Base-by-base conservation (phyloP, 352 stramenopile species). In the Phytophthora constricta region DNA sequence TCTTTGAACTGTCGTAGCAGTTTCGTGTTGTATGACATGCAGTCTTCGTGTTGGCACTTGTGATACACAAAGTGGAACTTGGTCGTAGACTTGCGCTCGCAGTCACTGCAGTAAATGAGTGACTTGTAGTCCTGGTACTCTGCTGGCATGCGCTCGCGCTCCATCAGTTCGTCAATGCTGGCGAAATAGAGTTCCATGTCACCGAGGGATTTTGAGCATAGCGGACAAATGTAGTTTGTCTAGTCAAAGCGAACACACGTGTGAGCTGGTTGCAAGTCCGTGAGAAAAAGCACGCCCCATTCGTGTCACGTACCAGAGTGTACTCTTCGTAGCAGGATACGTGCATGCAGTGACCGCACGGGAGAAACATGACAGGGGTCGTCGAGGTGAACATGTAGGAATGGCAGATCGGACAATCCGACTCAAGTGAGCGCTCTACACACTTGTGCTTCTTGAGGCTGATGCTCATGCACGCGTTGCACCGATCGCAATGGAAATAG, bases 401-500 rank as follows among this genome's bases (percentile, higher is more conserved):
- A 70, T 98, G 89, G 79, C 96, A 99, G 61, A 99, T 98, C 4
- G 95, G 93, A 61, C 96, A 99, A 70, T 98, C 91, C 1, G 92
- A 97, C 74, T 99, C 93, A 25, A 99, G 82, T 39, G 91, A 96
- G 57, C 97, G 92, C 62, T 98, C 93, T 53, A 98, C 96, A 51
- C 96, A 99, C 56, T 97, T 96, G 78, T 98, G 95, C 46, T 90
- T 84, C 65, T 93, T 93, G 23, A 96, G 66, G 10, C 79, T 95
- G 62, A 93, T 87, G 64, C 90, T 97, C 71, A 99, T 98, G 74
- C 97, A 99, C 8, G 96, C 96, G 76, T 99, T 99, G 80, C 97
- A 99, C 0, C 90, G 86, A 83, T 99, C 98, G 72, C 97, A 99
- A 76, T 99, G 97, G 53, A 98, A 97, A 76, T 98, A 99, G 76